phyloP scores from a whole-genome alignment of 2,329 filamentous ascomycete genomes.

The Diaporthe sp. region DNA sequence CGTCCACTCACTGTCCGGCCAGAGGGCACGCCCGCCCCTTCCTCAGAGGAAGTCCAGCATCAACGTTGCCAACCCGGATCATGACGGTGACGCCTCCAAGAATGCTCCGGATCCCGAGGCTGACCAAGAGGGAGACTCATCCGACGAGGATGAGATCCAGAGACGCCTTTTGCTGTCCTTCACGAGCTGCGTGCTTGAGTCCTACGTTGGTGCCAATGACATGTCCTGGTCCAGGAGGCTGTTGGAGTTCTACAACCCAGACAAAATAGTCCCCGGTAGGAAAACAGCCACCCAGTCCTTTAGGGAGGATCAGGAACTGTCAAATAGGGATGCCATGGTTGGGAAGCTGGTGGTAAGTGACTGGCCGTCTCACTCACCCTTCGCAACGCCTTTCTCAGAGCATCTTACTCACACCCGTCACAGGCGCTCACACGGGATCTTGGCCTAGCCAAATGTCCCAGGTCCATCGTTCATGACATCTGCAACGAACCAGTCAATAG shows the following conservation, averaged over 20 bases:
- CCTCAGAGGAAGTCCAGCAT: conserved; percentile 69
- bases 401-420: conserved; percentile 31
- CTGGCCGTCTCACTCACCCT: not conserved
- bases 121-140: conserved; percentile 59
- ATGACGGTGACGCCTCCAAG: conserved; percentile 62
- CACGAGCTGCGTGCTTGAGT: conserved; percentile 80
- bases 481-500: conserved; percentile 52
- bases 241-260: conserved; percentile 75
- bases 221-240: conserved; percentile 73
- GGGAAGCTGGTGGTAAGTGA: conserved; percentile 75
- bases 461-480: conserved; percentile 57
- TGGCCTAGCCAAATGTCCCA: conserved; percentile 59
- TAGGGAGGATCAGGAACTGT: conserved; percentile 69
- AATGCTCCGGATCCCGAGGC: conserved; percentile 73
- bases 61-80: conserved; percentile 64
- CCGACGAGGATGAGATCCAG: conserved; percentile 69
- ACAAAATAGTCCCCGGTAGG: conserved; percentile 69
- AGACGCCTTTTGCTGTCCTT: conserved; percentile 78
- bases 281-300: conserved; percentile 73
- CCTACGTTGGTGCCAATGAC: conserved; percentile 72
- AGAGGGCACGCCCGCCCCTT: conserved; percentile 69
- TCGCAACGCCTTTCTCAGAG: not conserved
- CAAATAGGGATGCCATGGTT: conserved; percentile 72
- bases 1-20: conserved; percentile 68
- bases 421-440: conserved; percentile 73